A percentile compares a stretch with the other conserved stretches of the same genome.
Evolutionary conservation across 176 grass and related monocot genomes (phyloP).

Genomic region (Elaeis guineensis): DNA sequence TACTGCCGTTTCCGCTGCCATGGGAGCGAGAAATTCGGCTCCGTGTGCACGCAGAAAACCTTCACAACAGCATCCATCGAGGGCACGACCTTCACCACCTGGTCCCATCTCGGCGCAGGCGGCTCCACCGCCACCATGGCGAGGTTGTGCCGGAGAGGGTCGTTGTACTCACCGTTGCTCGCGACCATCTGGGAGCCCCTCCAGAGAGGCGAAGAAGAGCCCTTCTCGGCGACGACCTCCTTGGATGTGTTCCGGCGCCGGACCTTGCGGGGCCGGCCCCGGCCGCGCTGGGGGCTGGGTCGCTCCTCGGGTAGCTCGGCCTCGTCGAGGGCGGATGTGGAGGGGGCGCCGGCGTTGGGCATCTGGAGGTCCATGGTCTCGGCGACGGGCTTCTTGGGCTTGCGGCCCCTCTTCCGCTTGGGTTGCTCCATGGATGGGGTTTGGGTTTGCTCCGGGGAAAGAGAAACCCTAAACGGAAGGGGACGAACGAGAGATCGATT

Average conservation of each 20-base stretch:
- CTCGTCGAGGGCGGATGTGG: constrained; percentile 23
- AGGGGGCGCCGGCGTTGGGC: not conserved
- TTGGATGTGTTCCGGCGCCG: not conserved
- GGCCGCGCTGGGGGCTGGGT: constrained; percentile 10
- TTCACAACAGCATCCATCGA: constrained; percentile 96
- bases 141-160: not conserved
- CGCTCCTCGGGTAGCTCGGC: constrained; percentile 11
- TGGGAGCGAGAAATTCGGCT: constrained; percentile 90
- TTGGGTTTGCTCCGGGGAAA: not conserved
- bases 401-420: constrained; percentile 19
- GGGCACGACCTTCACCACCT: constrained; percentile 61
- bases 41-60: constrained; percentile 93
- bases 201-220: constrained; percentile 3
- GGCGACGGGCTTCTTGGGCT: not conserved
- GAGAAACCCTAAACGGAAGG: too few relatives aligned
- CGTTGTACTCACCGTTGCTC: constrained; percentile 1
- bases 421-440: constrained; percentile 11
- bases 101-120: constrained; percentile 59
- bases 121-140: constrained; percentile 7
- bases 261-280: constrained; percentile 1
- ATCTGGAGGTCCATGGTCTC: constrained; percentile 16
- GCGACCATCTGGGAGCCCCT: constrained; percentile 7
- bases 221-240: not conserved
- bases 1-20: constrained; percentile 96
- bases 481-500: too few relatives aligned